Percentiles rank a stretch among this genome's conserved stretches.
Conservation (phyloP, 2,329 filamentous ascomycete genomes). For the Fusarium cyanostomum region DNA sequence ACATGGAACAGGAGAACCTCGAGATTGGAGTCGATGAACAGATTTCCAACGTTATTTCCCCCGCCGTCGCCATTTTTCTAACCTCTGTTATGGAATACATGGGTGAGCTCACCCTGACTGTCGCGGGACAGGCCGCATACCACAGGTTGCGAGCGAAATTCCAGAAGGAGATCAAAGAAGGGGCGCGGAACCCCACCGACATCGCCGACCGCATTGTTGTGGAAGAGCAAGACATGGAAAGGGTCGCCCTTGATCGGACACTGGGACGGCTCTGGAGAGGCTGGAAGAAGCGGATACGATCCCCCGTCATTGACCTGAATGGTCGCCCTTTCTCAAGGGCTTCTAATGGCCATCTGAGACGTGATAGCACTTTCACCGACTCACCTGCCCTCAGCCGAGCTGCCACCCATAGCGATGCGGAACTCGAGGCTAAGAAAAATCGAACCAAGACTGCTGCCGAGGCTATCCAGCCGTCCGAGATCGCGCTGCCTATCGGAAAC, state of each 20-base stretch:
- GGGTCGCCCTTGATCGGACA: conserved; percentile 87
- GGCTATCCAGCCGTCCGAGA: conserved; percentile 50
- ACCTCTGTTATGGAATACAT: conserved; percentile 95
- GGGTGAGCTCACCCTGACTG: conserved; percentile 88
- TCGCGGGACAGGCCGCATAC: conserved; percentile 85
- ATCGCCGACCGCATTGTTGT: conserved; percentile 77
- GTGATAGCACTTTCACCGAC: conserved; percentile 51
- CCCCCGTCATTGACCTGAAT: conserved; percentile 59
- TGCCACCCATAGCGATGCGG: conserved; percentile 45
- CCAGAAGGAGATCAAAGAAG: conserved; percentile 67
- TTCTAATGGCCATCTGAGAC: conserved; percentile 47
- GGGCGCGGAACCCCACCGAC: conserved; percentile 56
- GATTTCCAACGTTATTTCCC: conserved; percentile 77
- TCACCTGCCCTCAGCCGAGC: conserved; percentile 45
- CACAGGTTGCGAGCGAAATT: conserved; percentile 69
- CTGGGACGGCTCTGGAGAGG: conserved; percentile 91
- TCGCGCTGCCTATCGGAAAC: conserved; percentile 74
- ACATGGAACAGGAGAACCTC: conserved; percentile 82
- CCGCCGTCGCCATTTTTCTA: conserved; percentile 93
- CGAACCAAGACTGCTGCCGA: conserved; percentile 35
- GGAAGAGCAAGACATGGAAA: conserved; percentile 91
- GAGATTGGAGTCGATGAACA: conserved; percentile 66
- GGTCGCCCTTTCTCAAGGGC: conserved; percentile 61
- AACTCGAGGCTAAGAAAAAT: conserved; percentile 25
- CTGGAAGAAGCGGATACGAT: conserved; percentile 88